These are phyloP conservation scores for Trypanosoma boissoni DNA, from an alignment of 208 protist genomes.

Conservation along the genomic window DNA sequence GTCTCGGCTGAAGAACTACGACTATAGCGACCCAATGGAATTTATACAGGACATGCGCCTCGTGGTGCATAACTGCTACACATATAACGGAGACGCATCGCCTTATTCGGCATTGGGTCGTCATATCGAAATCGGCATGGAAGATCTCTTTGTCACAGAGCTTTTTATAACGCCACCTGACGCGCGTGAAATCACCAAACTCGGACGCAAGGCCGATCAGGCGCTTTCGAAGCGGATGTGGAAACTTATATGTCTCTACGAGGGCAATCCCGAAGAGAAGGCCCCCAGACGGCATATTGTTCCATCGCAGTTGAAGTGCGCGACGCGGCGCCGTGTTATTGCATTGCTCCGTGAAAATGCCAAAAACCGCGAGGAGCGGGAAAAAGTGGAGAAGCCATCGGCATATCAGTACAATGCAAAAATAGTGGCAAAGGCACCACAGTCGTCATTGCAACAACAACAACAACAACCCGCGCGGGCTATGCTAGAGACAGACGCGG, in stretches of 20 bases:
- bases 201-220: conserved; percentile 27
- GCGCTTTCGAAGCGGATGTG: conserved; percentile 34
- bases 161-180: conserved; percentile 44
- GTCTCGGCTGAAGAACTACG: conserved; percentile 55
- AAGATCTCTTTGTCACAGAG: conserved; percentile 77
- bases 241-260: conserved; percentile 60
- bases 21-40: conserved; percentile 43
- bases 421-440: conserved; percentile 17
- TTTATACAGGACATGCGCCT: conserved; percentile 85
- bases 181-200: conserved; percentile 32
- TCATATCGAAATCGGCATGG: conserved; percentile 67
- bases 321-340: conserved; percentile 70
- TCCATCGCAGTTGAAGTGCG: conserved; percentile 46
- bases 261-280: conserved; percentile 27
- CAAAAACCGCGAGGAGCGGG: conserved; percentile 5
- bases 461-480: conserved; percentile 19
- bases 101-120: conserved; percentile 42
- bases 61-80: conserved; percentile 80
- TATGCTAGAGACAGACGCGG: conserved; percentile 36
- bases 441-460: conserved; percentile 23
- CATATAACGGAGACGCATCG: conserved; percentile 58
- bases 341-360: conserved; percentile 25
- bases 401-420: not conserved
- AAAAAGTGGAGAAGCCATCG: not conserved
- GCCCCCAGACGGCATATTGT: conserved; percentile 30